A percentile compares a stretch with the other conserved stretches of the same genome.
Evolutionary conservation across 1,139 yeast species (phyloP).

Genomic region (Diutina rugosa): DNA sequence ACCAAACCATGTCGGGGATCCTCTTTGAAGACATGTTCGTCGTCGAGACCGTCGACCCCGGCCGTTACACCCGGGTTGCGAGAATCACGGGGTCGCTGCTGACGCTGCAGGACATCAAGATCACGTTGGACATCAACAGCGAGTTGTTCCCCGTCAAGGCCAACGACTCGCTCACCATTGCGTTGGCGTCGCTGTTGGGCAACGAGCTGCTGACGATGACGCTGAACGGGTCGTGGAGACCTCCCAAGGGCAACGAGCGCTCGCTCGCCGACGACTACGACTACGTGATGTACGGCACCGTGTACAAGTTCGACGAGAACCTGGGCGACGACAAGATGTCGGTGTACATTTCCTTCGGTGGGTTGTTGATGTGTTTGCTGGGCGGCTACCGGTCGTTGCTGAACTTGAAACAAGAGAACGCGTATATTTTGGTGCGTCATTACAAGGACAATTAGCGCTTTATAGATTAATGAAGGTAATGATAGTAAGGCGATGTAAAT

Average conservation of each 20-base stretch:
- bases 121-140: conserved; percentile 83
- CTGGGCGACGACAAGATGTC: conserved; percentile 61
- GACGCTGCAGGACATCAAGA: conserved; percentile 67
- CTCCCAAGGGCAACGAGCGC: conserved; percentile 72
- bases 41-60: conserved; percentile 75
- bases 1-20: conserved; percentile 51
- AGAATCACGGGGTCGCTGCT: conserved; percentile 85
- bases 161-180: conserved; percentile 76
- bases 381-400: conserved; percentile 89
- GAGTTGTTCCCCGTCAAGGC: conserved; percentile 81
- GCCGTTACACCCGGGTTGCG: conserved; percentile 84
- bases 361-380: conserved; percentile 83
- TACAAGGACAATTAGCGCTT: conserved; percentile 26
- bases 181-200: conserved; percentile 71
- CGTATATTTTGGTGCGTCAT: conserved; percentile 81
- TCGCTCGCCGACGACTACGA: conserved; percentile 94
- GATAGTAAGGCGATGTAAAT: background rate
- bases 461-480: background rate
- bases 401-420: conserved; percentile 84
- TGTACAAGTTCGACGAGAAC: conserved; percentile 90
- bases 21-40: conserved; percentile 90
- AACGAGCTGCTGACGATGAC: conserved; percentile 41
- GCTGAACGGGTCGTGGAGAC: conserved; percentile 79
- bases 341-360: conserved; percentile 93
- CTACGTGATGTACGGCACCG: conserved; percentile 97